Evolutionary conservation across 345 rosid genomes (phyloP), one percentile per base, ranked within the genome.

Genomic region (Lumnitzera littorea): DNA sequence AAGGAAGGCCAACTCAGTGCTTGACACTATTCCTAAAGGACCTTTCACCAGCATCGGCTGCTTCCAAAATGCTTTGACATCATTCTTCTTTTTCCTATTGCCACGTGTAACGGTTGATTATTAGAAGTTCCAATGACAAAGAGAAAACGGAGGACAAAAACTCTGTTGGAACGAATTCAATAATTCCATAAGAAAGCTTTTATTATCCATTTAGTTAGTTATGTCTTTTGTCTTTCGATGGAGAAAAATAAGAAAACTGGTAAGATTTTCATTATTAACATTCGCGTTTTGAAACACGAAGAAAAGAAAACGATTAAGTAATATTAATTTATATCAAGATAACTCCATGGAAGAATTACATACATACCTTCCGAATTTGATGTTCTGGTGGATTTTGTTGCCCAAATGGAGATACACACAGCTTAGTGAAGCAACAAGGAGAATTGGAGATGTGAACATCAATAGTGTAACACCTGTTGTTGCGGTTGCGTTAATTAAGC

Each of bases 11-110:
- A 92, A 27, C 70, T 89, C 98, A 17, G 65, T 67, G 52, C 73
- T 62, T 2, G 96, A 76, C 36, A 92, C 96, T 57, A 92, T 87
- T 67, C 98, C 98, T 2, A 87, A 62, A 13, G 98, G 96, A 5
- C 96, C 95, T 56, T 75, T 89, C 69, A 79, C 87, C 14, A 89
- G 56, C 80, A 82, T 72, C 15, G 92, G 91, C 63, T 48, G 77
- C 75, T 64, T 84, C 81, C 73, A 81, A 36, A 29, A 12, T 7
- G 51, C 70, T 47, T 46, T 20, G 2, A 9, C 43, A 36, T 11
- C 2, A 7, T 62, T 53, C 20, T 23, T 54, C 11, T 62, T 63
- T 47, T 29, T 55, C 36, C 64, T 59, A 2, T 56, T 68, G 29
- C 81, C 58, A 70, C 46, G 52, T 2, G 48, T 14, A 36, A 27